Evolutionary conservation across 129 eudicot genomes (phyloP).

Genomic region (Centaurea solstitialis): DNA sequence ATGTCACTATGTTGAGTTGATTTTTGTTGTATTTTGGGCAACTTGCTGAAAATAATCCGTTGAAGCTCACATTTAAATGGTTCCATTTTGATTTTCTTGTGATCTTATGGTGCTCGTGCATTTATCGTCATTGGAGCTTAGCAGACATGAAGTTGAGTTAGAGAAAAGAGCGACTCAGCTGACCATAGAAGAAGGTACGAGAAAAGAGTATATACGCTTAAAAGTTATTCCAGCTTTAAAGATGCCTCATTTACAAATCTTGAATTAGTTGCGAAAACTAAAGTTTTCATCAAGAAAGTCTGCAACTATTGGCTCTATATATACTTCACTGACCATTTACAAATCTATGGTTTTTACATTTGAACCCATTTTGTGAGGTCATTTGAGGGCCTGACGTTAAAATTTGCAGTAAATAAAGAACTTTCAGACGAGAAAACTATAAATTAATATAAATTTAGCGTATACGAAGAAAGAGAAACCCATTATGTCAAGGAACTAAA

Average conservation of each 20-base stretch:
- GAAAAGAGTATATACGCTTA: neutral
- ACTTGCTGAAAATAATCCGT: too few relatives aligned
- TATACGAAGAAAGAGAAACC: conserved; percentile 3
- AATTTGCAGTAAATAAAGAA: conserved; percentile 10
- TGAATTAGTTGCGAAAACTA: neutral
- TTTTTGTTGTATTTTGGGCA: too few relatives aligned
- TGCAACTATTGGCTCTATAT: neutral
- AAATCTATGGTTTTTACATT: too few relatives aligned
- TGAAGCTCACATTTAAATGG: too few relatives aligned
- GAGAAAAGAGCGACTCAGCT: conserved; percentile 74
- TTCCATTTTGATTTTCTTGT: conserved; percentile 20
- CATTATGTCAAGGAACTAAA: conserved; percentile 11
- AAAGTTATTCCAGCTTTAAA: neutral
- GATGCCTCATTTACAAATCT: neutral
- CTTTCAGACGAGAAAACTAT: too few relatives aligned
- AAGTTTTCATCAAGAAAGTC: neutral
- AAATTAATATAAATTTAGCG: too few relatives aligned
- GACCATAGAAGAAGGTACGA: conserved; percentile 75
- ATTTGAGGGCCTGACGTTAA: conserved; percentile 10
- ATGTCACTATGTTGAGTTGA: too few relatives aligned
- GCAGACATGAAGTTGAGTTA: conserved; percentile 67
- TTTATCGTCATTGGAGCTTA: conserved; percentile 70
- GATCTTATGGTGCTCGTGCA: conserved; percentile 48
- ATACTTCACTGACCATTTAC: too few relatives aligned
- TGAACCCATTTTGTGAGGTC: too few relatives aligned